phyloP scores from a whole-genome alignment of 1,139 yeast species.

The Zygosaccharomyces pseudobailii region DNA sequence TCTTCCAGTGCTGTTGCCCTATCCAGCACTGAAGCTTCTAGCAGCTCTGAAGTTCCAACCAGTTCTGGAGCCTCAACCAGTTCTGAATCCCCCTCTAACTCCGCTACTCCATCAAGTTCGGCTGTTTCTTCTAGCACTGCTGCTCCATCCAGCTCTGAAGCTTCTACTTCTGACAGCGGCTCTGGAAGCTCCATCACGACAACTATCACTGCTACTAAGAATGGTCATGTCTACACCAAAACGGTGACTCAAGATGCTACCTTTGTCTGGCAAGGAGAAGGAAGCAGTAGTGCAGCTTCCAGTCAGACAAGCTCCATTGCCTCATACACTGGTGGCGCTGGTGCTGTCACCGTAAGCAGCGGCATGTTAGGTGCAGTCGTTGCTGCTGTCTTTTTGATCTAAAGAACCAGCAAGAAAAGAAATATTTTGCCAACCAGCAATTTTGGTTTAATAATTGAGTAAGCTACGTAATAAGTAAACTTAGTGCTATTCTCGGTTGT shows the following conservation, averaged over 20 bases:
- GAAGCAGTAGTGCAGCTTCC: neutral
- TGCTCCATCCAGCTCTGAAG: constrained; percentile 1
- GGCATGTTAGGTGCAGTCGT: neutral
- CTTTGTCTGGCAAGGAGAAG: constrained; percentile 4
- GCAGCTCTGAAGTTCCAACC: neutral
- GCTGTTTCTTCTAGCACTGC: neutral
- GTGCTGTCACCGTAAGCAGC: neutral
- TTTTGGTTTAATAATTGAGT: no score
- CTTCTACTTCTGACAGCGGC: constrained; percentile 4
- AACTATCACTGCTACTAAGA: constrained; percentile 6
- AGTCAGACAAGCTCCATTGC: constrained; percentile 1
- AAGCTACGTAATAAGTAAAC: no score
- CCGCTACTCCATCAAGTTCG: neutral
- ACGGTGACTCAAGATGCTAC: constrained; percentile 8
- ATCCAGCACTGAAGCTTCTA: constrained; percentile 4
- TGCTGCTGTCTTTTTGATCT: neutral
- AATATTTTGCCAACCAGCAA: no score
- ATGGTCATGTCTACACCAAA: constrained; percentile 9
- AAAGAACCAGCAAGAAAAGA: neutral
- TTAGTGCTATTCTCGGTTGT: no score
- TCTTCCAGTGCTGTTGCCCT: neutral
- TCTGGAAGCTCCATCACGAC: constrained; percentile 1
- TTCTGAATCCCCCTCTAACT: constrained; percentile 3
- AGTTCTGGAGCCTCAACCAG: neutral
- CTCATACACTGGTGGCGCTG: constrained; percentile 1